Percentiles rank a stretch among this genome's conserved stretches.
phyloP scores from a whole-genome alignment of 306 rosid genomes.

The Begonia loranthoides region DNA sequence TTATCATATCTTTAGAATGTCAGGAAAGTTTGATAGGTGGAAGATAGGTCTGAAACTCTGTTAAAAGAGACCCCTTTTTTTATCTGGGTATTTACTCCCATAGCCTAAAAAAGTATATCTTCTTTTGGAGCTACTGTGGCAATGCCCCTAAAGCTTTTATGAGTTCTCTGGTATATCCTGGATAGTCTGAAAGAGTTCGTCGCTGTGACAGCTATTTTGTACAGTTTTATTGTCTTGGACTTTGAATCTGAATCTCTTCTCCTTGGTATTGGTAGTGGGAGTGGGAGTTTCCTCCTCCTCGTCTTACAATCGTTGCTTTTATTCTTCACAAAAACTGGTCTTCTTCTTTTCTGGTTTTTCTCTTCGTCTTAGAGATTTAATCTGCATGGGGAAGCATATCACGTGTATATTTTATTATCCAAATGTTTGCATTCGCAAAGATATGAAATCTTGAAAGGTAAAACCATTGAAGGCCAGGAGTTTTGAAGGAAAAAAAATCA shows the following conservation, averaged over 20 bases:
- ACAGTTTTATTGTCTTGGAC: slow-evolving; percentile 28
- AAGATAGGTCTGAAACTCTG: slow-evolving; percentile 31
- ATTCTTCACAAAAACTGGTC: background rate
- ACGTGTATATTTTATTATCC: no score
- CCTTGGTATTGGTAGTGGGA: slow-evolving; percentile 15
- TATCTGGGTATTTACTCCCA: slow-evolving; percentile 37
- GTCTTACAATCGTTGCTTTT: slow-evolving; percentile 14
- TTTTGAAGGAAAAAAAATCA: background rate
- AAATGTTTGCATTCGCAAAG: no score
- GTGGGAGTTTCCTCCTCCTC: slow-evolving; percentile 34
- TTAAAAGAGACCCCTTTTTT: slow-evolving; percentile 11
- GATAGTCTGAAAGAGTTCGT: slow-evolving; percentile 71
- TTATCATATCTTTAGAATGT: slow-evolving; percentile 32
- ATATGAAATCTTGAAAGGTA: no score
- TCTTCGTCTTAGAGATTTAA: slow-evolving; percentile 21
- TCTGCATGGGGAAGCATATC: slow-evolving; percentile 20
- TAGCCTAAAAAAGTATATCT: slow-evolving; percentile 27
- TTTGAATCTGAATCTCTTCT: slow-evolving; percentile 23
- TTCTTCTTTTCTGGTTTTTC: slow-evolving; percentile 11
- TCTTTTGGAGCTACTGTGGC: slow-evolving; percentile 23
- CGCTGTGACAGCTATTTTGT: slow-evolving; percentile 67
- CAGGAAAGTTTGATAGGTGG: slow-evolving; percentile 35
- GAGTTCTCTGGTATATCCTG: slow-evolving; percentile 48
- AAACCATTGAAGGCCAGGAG: background rate
- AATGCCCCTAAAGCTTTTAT: slow-evolving; percentile 13